Percentiles rank a stretch among this genome's conserved stretches.
These are phyloP conservation scores for Monosporascus ibericus DNA, from an alignment of 2,329 filamentous ascomycete species.

Conservation along the genomic window DNA sequence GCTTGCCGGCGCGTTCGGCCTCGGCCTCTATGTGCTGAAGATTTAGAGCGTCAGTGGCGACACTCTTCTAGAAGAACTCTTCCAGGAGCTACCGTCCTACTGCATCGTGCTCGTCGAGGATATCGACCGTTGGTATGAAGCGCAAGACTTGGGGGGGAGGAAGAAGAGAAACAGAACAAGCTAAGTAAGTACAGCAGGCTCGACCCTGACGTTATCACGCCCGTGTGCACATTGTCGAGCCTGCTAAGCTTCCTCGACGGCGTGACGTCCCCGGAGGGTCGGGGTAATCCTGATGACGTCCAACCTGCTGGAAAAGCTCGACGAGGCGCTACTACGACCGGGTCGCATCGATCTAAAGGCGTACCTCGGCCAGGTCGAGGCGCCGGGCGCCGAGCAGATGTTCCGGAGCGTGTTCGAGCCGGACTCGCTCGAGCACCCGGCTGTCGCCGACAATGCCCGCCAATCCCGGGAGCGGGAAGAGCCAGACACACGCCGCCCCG, in stretches of 20 bases:
- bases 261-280: conserved; percentile 62
- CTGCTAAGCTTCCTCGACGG: conserved; percentile 67
- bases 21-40: conserved; percentile 69
- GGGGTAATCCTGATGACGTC: conserved; percentile 71
- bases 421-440: conserved; percentile 12
- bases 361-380: conserved; percentile 44
- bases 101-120: conserved; percentile 50
- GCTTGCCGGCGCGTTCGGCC: conserved; percentile 62
- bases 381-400: conserved; percentile 37
- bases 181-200: conserved; percentile 5
- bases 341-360: conserved; percentile 63
- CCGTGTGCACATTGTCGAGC: conserved; percentile 51
- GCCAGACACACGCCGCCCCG: conserved; percentile 39
- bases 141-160: conserved; percentile 14
- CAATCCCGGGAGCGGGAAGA: conserved; percentile 18
- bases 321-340: conserved; percentile 58
- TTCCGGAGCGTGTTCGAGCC: conserved; percentile 40
- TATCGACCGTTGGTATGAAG: conserved; percentile 46
- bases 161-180: conserved; percentile 6
- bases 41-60: conserved; percentile 41
- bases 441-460: conserved; percentile 7
- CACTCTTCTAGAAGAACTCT: conserved; percentile 24
- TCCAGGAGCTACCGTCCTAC: conserved; percentile 24
- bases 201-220: conserved; percentile 4
- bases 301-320: conserved; percentile 59